These are phyloP conservation scores for Breviolum minutum DNA, from an alignment of 73 alveolate genomes.

Conservation along the genomic window DNA sequence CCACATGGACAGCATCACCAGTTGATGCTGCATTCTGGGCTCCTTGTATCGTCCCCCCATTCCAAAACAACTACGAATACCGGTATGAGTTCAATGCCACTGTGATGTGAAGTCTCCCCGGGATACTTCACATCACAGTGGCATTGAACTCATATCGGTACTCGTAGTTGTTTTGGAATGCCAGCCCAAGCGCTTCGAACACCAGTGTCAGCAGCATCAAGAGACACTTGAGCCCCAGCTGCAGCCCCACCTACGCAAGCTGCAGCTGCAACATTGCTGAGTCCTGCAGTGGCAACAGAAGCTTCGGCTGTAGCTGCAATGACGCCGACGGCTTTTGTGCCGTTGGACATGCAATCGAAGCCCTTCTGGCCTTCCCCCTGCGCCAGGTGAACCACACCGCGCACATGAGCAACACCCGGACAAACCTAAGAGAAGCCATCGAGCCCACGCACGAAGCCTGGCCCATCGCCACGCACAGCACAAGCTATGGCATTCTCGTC, in stretches of 20 bases:
- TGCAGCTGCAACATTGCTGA: not conserved
- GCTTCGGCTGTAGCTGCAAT: not conserved
- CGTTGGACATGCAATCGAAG: not conserved
- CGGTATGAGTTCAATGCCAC: too few species aligned
- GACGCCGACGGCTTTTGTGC: not conserved
- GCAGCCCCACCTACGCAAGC: not conserved
- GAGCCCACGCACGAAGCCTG: not conserved
- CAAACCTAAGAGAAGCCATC: not conserved
- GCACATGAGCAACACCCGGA: conserved; percentile 4
- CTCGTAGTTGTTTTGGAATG: too few species aligned
- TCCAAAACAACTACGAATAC: too few species aligned
- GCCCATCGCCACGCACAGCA: not conserved
- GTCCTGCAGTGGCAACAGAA: not conserved
- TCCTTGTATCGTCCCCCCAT: not conserved
- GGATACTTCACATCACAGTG: too few species aligned
- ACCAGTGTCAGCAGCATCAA: not conserved
- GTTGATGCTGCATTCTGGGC: not conserved
- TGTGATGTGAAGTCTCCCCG: too few species aligned
- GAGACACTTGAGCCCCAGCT: not conserved
- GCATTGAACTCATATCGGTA: too few species aligned
- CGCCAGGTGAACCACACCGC: not conserved
- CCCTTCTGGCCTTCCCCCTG: not conserved
- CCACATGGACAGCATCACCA: not conserved
- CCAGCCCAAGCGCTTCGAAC: not conserved
- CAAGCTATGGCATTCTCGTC: not conserved